These are phyloP conservation scores for Simplicillium sp. DNA, from an alignment of 2,329 filamentous ascomycete species.

Conservation along the genomic window DNA sequence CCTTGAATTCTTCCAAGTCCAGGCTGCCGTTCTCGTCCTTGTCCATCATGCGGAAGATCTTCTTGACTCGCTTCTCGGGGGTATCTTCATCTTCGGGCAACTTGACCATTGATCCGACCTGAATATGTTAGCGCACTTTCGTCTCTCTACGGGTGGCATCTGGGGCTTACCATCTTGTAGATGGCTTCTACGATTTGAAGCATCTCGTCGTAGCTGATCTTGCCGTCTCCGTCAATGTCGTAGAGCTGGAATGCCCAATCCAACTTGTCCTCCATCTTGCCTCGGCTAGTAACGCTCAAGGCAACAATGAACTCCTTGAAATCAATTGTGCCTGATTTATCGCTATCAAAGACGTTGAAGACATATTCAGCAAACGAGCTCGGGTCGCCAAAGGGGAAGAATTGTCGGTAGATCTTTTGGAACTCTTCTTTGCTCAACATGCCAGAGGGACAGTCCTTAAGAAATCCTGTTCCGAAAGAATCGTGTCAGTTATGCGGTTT, in stretches of 20 bases:
- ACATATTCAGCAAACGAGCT: slow-evolving; percentile 98
- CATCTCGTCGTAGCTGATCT: slow-evolving; percentile 99
- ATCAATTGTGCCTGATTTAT: slow-evolving; percentile 95
- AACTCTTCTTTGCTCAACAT: slow-evolving; percentile 98
- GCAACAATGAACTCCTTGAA: slow-evolving; percentile 99
- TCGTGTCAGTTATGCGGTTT: not conserved
- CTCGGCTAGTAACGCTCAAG: slow-evolving; percentile 88
- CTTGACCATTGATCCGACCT: slow-evolving; percentile 99
- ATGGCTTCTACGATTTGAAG: slow-evolving; percentile 97
- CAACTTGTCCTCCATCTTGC: slow-evolving; percentile 98
- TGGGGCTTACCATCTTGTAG: slow-evolving; percentile 82
- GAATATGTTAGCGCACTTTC: not conserved
- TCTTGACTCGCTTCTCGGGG: slow-evolving; percentile 92
- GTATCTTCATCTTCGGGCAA: slow-evolving; percentile 98
- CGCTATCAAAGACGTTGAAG: slow-evolving; percentile 97
- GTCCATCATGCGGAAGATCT: slow-evolving; percentile 99
- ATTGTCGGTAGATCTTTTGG: slow-evolving; percentile 99
- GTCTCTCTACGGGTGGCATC: not conserved
- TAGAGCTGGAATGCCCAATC: slow-evolving; percentile 99
- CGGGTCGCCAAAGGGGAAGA: slow-evolving; percentile 97
- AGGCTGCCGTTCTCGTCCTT: slow-evolving; percentile 98
- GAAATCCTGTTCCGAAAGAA: slow-evolving; percentile 60
- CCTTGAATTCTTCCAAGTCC: slow-evolving; percentile 97
- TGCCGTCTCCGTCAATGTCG: slow-evolving; percentile 97
- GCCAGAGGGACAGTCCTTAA: slow-evolving; percentile 95